These are phyloP conservation scores for Oemleria cerasiformis DNA, from an alignment of 306 rosid species.

Conservation along the genomic window DNA sequence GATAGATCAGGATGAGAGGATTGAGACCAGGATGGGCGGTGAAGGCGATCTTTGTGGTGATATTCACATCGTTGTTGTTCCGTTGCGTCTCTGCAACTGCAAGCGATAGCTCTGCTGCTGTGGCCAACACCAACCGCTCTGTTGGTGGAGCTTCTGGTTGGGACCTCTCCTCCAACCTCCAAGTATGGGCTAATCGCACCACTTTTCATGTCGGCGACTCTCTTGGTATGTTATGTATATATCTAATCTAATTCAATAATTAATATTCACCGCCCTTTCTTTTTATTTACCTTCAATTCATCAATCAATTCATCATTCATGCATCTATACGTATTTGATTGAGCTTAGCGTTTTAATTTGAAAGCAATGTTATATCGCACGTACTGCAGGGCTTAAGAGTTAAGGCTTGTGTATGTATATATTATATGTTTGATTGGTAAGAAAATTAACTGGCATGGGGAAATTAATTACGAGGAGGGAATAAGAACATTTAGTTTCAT, in stretches of 20 bases:
- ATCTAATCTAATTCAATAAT: neutral
- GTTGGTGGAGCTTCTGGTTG: constrained; percentile 76
- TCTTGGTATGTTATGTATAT: constrained; percentile 41
- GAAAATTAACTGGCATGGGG: too few species aligned
- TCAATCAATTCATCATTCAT: neutral
- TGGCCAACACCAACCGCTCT: constrained; percentile 33
- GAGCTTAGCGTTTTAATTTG: too few species aligned
- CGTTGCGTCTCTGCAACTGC: constrained; percentile 43
- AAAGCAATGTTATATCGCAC: too few species aligned
- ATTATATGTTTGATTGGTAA: too few species aligned
- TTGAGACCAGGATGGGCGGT: constrained; percentile 22
- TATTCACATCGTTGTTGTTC: constrained; percentile 49
- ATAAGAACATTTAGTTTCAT: too few species aligned
- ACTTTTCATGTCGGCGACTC: constrained; percentile 56
- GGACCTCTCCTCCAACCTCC: constrained; percentile 62
- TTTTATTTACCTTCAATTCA: neutral
- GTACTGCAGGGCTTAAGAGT: too few species aligned
- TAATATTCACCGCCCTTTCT: neutral
- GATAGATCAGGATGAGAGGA: too few species aligned
- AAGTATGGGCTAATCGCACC: constrained; percentile 46
- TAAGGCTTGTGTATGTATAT: too few species aligned
- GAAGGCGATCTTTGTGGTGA: constrained; percentile 44
- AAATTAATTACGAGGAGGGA: too few species aligned
- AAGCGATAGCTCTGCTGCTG: neutral
- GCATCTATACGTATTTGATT: too few species aligned